Conservation (phyloP, 1,139 yeast genomes). For the Groenewaldozyma auringiensis region DNA sequence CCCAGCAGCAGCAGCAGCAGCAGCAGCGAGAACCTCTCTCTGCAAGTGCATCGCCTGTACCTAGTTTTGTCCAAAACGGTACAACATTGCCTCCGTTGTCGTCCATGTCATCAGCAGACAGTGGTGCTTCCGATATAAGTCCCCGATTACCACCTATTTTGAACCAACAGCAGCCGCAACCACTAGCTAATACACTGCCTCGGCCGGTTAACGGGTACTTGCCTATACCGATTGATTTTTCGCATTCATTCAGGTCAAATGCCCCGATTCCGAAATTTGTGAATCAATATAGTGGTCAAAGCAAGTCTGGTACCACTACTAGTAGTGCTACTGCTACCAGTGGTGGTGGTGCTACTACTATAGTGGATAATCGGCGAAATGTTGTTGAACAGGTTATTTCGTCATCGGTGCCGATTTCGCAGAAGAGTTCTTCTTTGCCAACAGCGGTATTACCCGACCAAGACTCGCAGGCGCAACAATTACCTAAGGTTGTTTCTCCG, state of each 20-base stretch:
- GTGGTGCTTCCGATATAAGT: neutral
- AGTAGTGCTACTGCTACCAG: neutral
- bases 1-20: neutral
- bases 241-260: constrained; percentile 23
- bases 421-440: neutral
- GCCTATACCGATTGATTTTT: constrained; percentile 30
- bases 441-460: neutral
- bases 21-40: neutral
- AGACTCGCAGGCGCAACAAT: neutral
- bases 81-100: neutral
- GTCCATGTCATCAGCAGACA: neutral
- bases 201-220: constrained; percentile 13
- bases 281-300: too few species aligned
- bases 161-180: neutral
- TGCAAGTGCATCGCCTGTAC: neutral
- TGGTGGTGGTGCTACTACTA: too few species aligned
- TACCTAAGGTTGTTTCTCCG: too few species aligned
- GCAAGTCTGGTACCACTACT: neutral
- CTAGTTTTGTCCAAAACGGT: neutral
- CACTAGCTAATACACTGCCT: constrained; percentile 1
- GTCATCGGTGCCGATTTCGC: neutral
- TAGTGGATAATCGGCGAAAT: neutral
- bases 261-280: neutral
- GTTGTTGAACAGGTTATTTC: neutral
- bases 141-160: neutral